phyloP scores from a whole-genome alignment of 2,329 filamentous ascomycete species.

The Chrysoporthe puriensis region DNA sequence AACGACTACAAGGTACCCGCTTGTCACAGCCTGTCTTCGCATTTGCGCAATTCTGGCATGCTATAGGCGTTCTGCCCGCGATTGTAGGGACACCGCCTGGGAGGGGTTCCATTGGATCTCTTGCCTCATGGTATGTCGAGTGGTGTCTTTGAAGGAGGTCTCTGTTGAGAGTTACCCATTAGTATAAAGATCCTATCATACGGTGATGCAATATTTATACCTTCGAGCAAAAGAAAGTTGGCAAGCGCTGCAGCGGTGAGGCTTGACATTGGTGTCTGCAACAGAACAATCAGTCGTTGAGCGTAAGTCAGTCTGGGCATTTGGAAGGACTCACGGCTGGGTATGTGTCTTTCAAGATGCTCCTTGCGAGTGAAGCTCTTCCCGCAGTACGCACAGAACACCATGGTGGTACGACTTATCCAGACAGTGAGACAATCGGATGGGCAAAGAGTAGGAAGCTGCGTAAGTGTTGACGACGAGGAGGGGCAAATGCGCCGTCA shows the following conservation, averaged over 20 bases:
- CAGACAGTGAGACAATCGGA: slow-evolving; percentile 25
- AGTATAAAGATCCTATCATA: neutral
- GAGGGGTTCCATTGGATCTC: slow-evolving; percentile 49
- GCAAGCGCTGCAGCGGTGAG: slow-evolving; percentile 53
- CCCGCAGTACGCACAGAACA: slow-evolving; percentile 59
- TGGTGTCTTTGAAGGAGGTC: slow-evolving; percentile 57
- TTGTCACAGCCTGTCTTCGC: slow-evolving; percentile 58
- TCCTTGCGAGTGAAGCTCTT: slow-evolving; percentile 60
- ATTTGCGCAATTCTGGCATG: slow-evolving; percentile 53
- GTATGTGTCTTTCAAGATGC: slow-evolving; percentile 59
- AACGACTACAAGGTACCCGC: slow-evolving; percentile 52
- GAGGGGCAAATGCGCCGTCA: slow-evolving; percentile 3
- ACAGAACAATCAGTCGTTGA: slow-evolving; percentile 26
- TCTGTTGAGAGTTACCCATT: slow-evolving; percentile 35
- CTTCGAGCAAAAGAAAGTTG: slow-evolving; percentile 54
- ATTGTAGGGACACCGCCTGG: slow-evolving; percentile 48
- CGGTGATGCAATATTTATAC: slow-evolving; percentile 34
- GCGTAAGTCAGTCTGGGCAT: neutral
- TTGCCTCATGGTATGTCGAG: slow-evolving; percentile 54
- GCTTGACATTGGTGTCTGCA: slow-evolving; percentile 59
- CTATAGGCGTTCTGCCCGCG: slow-evolving; percentile 49
- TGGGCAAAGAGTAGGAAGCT: slow-evolving; percentile 1
- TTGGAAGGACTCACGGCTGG: slow-evolving; percentile 47
- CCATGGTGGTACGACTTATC: slow-evolving; percentile 37
- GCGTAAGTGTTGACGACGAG: slow-evolving; percentile 15